Evolutionary conservation across 1,284 basidiomycete species (phyloP), one percentile per base, ranked within the genome.

Genomic region (Anthracocystis walkeri): DNA sequence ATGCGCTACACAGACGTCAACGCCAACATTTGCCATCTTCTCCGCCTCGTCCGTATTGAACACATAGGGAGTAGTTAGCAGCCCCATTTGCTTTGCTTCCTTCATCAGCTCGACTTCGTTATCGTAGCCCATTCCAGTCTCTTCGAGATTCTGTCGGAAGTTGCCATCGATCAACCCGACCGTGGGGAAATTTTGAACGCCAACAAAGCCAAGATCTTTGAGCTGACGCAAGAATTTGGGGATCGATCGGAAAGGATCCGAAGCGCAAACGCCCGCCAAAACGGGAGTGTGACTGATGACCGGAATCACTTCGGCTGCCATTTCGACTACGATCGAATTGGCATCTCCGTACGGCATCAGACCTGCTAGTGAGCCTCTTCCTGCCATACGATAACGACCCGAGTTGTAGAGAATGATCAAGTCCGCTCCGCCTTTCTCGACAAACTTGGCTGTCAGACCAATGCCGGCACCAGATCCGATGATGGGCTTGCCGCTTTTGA

Each of bases 291-390:
- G 73, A 4, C 29, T 20, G 52, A 75, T 63, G 35, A 75, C 55
- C 4, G 73, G 73, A 8, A 75, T 48, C 31, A 75, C 65, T 20
- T 75, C 73, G 38, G 58, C 35, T 7, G 73, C 73, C 67, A 75
- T 71, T 23, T 71, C 68, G 48, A 75, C 57, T 8, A 75, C 73
- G 31, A 72, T 72, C 18, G 68, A 68, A 20, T 75, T 72, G 14
- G 73, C 73, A 55, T 75, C 73, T 29, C 73, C 73, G 38, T 75
- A 75, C 23, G 73, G 73, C 73, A 75, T 75, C 20, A 75, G 29
- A 2, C 73, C 73, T 1, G 73, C 73, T 21, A 75, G 27, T 10
- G 68, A 71, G 20, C 73, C 73, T 27, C 73, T 23, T 3, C 73
- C 73, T 10, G 67, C 65, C 73, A 75, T 75, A 23, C 73, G 67